A percentile compares a stretch with the other conserved stretches of the same genome.
Evolutionary conservation across 2,329 filamentous ascomycete genomes (phyloP).

Genomic region (Rugonectria rugulosa): DNA sequence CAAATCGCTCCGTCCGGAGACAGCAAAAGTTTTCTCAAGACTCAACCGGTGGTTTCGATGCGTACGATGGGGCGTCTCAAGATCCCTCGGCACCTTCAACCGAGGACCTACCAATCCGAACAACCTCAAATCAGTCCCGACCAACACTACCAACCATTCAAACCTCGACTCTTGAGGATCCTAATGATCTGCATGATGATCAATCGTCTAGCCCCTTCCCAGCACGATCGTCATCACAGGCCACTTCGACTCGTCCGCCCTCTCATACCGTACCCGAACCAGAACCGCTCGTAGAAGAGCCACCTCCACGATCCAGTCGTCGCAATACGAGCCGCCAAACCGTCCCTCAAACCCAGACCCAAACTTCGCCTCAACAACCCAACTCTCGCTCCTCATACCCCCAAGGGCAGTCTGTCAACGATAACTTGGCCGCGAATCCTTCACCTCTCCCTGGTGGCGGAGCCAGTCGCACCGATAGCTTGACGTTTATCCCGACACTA

Average conservation of each 20-base stretch:
- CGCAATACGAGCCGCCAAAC: conserved; percentile 28
- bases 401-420: conserved; percentile 38
- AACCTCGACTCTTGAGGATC: conserved; percentile 61
- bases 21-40: conserved; percentile 60
- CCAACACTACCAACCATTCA: conserved; percentile 63
- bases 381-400: conserved; percentile 38
- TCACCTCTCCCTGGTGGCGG: conserved; percentile 75
- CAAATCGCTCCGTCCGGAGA: conserved; percentile 56
- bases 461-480: conserved; percentile 73
- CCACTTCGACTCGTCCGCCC: conserved; percentile 53
- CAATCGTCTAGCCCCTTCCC: conserved; percentile 50
- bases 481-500: conserved; percentile 82
- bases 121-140: conserved; percentile 39
- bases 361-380: conserved; percentile 36
- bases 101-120: conserved; percentile 46
- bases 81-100: conserved; percentile 32
- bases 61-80: conserved; percentile 49
- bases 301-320: conserved; percentile 53
- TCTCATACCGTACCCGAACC: conserved; percentile 38
- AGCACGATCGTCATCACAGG: conserved; percentile 64
- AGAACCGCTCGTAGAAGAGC: conserved; percentile 47
- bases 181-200: conserved; percentile 37
- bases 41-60: conserved; percentile 51
- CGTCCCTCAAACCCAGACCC: conserved; percentile 9
- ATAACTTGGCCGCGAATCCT: conserved; percentile 50